Base-by-base conservation (phyloP, 176 grass and related monocot genomes). In the Triticum turgidum region DNA sequence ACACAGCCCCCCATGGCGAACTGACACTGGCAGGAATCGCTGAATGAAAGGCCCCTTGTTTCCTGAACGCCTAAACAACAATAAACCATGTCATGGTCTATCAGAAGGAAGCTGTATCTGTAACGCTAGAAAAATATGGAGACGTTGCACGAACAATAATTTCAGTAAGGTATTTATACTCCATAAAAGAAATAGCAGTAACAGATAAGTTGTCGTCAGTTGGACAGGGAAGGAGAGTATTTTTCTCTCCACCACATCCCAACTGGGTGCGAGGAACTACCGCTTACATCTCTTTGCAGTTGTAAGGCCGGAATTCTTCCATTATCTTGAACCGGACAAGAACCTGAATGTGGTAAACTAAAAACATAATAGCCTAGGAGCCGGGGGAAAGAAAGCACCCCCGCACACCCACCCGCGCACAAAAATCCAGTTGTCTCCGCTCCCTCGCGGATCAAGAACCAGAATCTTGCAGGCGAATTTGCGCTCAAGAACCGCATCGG, bases 1-100 rank as follows among this genome's bases (percentile, higher is more conserved):
- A 66, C 69, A 80, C 89, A 91, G 77, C 89, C 20, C 59, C 89
- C 89, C 89, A 91, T 91, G 70, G 22, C 1, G 52, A 80, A 21
- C 61, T 88, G 29, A 30, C 29, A 30, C 29, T 30, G 29, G 29
- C 29, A 30, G 29, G 29, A 30, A 30, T 30, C 29, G 29, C 29
- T 9, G 51, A 84, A 51, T 30, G 32, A 77, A 88, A 61, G 29
- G 8, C 15, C 65, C 11, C 77, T 62, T 70, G 20, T 15, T 59
- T 59, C 54, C 18, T 9, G 54, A 21, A 85, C 6, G 80, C 82
- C 69, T 62, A n/a, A 34, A 71, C 2, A 81, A 64, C 51, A 27
- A 11, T 12, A 84, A 37, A 74, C 13, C 20, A n/a, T 77, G 80
- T 84, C 61, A 91, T 74, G 70, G 1, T 9, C 35, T 17, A 30